Evolutionary conservation across 257 asterid species (phyloP).

Genomic region (Osmanthus fragrans): DNA sequence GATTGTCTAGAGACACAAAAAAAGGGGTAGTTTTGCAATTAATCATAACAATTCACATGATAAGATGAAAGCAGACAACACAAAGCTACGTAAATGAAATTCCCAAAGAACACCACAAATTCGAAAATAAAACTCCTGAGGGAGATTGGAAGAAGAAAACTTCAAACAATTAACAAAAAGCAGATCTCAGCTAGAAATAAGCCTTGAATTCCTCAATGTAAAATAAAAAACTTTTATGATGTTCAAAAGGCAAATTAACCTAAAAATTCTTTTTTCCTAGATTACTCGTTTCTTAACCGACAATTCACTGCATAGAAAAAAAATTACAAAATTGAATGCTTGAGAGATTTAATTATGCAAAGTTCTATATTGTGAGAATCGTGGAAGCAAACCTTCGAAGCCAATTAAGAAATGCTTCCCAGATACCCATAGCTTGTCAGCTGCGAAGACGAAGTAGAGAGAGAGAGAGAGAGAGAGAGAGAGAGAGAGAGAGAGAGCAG

Average conservation of each 20-base stretch:
- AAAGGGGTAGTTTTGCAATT: neutral
- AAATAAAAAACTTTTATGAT: neutral
- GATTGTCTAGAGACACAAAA: neutral
- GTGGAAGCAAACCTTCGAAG: conserved; percentile 63
- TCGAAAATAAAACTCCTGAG: no score
- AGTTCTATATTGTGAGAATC: neutral
- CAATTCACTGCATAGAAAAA: neutral
- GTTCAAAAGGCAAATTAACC: neutral
- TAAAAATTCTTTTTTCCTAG: neutral
- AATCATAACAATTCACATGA: neutral
- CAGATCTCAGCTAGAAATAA: neutral
- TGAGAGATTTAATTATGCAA: neutral
- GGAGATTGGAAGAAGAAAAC: neutral
- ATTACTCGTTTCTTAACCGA: conserved; percentile 18
- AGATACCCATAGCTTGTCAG: conserved; percentile 68
- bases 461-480: neutral
- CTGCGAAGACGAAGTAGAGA: conserved; percentile 30
- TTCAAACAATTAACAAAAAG: neutral
- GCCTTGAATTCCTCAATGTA: neutral
- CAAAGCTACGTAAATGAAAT: neutral
- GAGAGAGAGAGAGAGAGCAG: neutral
- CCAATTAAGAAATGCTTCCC: conserved; percentile 99
- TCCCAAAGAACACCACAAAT: no score
- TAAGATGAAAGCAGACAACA: neutral
- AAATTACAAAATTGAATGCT: neutral